Evolutionary conservation across 495 filamentous ascomycete genomes (phyloP).

Genomic region (Tuber calosporum): DNA sequence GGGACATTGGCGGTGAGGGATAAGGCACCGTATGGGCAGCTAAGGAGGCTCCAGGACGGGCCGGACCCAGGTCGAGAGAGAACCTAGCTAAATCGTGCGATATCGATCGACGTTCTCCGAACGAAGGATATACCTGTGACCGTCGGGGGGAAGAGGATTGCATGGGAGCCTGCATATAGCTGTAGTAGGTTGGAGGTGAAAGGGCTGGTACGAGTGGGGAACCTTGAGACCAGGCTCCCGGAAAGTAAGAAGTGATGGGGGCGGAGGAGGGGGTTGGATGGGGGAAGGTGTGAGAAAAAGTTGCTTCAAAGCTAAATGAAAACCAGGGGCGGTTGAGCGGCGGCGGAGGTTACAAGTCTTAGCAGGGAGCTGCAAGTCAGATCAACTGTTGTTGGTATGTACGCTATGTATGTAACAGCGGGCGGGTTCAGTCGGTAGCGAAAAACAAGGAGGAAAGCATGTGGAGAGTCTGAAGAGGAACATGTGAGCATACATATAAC

Average conservation of each 20-base stretch:
- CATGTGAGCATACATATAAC: constrained; percentile 44
- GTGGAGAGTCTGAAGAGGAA: constrained; percentile 40
- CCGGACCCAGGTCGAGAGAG: constrained; percentile 62
- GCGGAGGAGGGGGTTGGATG: constrained; percentile 5
- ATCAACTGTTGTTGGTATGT: constrained; percentile 38
- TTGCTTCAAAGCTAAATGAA: constrained; percentile 34
- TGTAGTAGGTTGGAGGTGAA: constrained; percentile 25
- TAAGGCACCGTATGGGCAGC: constrained; percentile 59
- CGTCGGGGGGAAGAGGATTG: constrained; percentile 40
- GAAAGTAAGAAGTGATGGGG: constrained; percentile 4
- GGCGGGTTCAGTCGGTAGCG: constrained; percentile 37
- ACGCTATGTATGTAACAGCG: constrained; percentile 37
- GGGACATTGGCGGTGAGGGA: constrained; percentile 80
- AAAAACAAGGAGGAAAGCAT: constrained; percentile 38
- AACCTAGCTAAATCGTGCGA: constrained; percentile 58
- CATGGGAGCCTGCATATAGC: constrained; percentile 42
- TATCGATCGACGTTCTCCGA: constrained; percentile 57
- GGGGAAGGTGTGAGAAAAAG: constrained; percentile 2
- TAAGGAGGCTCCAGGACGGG: constrained; percentile 60
- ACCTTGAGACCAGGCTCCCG: not conserved
- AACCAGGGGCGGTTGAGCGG: constrained; percentile 31
- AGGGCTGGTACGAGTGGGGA: constrained; percentile 3
- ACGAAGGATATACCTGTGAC: constrained; percentile 44
- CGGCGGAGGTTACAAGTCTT: constrained; percentile 21
- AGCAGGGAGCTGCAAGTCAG: constrained; percentile 36